A percentile compares a stretch with the other conserved stretches of the same genome.
Evolutionary conservation across 331 rosid genomes (phyloP).

Genomic region (Dryas integrifolia): DNA sequence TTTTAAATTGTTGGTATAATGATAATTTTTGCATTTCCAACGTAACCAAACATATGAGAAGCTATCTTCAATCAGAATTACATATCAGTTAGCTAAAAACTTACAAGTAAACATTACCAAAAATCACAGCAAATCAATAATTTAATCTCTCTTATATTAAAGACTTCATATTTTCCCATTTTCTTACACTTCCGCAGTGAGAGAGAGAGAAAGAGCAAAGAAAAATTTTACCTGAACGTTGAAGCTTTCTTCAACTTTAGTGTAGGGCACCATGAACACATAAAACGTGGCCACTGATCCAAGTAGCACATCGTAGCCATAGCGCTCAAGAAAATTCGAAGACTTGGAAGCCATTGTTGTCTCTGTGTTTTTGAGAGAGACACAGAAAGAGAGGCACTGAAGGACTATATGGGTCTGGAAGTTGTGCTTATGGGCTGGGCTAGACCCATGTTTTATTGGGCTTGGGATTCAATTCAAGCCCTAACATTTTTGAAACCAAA

Average conservation of each 20-base stretch:
- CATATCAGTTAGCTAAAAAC: background rate
- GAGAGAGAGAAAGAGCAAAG: constrained; percentile 6
- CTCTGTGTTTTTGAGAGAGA: background rate
- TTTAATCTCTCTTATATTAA: background rate
- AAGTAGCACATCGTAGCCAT: constrained; percentile 67
- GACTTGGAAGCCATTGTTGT: constrained; percentile 53
- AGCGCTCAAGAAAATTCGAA: constrained; percentile 39
- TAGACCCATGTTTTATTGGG: background rate
- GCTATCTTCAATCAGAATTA: background rate
- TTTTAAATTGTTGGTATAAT: background rate
- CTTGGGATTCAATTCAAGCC: background rate
- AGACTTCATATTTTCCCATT: background rate
- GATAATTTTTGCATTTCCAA: background rate
- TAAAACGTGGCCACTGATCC: constrained; percentile 66
- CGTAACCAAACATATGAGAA: background rate
- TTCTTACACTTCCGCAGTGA: background rate
- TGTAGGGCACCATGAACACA: constrained; percentile 66
- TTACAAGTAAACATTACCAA: background rate
- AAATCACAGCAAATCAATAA: background rate
- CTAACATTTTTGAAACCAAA: background rate
- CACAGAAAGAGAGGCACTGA: background rate
- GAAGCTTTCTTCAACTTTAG: constrained; percentile 97
- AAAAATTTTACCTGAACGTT: constrained; percentile 62
- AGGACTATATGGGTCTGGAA: background rate
- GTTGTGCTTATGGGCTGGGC: background rate